Conservation (phyloP, 140 eudicot species). For the Stevia rebaudiana region DNA sequence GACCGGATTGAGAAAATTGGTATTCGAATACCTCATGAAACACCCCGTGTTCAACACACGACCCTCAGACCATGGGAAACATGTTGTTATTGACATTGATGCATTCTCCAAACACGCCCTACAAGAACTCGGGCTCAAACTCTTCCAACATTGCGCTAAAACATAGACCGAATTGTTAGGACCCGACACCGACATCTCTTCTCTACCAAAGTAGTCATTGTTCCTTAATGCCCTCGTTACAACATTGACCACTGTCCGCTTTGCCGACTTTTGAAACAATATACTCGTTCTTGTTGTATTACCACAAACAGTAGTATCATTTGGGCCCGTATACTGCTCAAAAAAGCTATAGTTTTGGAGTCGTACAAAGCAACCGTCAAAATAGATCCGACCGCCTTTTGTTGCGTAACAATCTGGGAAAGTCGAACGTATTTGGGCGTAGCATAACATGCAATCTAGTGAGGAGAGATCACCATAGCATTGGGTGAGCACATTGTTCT, state of each 20-base stretch:
- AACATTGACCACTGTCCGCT: conserved; percentile 20
- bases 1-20: conserved; percentile 29
- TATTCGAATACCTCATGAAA: conserved; percentile 45
- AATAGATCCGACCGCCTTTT: conserved; percentile 40
- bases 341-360: conserved; percentile 44
- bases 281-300: conserved; percentile 10
- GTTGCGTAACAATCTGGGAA: conserved; percentile 54
- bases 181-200: conserved; percentile 23
- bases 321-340: conserved; percentile 21
- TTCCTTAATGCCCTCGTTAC: conserved; percentile 13
- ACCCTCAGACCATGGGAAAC: conserved; percentile 64
- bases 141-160: conserved; percentile 64
- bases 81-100: conserved; percentile 29
- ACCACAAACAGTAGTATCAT: conserved; percentile 23
- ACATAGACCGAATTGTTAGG: conserved; percentile 41
- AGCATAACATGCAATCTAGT: conserved; percentile 60
- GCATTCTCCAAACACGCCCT: conserved; percentile 57
- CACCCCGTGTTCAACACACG: conserved; percentile 42
- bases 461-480: conserved; percentile 46
- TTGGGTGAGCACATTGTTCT: conserved; percentile 34
- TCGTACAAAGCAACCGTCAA: conserved; percentile 65
- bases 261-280: not conserved
- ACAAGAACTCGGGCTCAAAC: conserved; percentile 40
- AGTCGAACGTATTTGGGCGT: conserved; percentile 48
- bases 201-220: conserved; percentile 30